Evolutionary conservation across 2,329 filamentous ascomycete species (phyloP), one percentile per base, ranked within the genome.

Genomic region (Sordariomycetes sp.): DNA sequence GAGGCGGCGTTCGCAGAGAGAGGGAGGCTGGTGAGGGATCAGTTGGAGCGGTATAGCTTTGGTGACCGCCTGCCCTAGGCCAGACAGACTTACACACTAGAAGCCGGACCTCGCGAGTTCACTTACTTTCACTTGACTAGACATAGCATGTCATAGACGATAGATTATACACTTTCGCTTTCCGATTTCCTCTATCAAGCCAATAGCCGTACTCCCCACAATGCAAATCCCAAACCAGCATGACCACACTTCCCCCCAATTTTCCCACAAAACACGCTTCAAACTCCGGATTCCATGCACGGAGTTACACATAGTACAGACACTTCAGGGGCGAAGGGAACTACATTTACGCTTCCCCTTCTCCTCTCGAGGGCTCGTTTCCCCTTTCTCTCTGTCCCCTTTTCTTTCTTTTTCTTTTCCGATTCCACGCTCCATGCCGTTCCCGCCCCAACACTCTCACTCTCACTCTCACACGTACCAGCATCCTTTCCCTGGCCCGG

Each of bases 21-120:
- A 58, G 88, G 89, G 61, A 81, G 83, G 63, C 96, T 96, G 69
- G 88, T 97, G 59, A 85, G 82, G 34, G 87, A 91, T 62, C 88
- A 96, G 73, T 77, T 97, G 59, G 80, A 87, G 70, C 79, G 86
- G 59, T 86, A 94, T 66, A 85, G 20, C 11, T 50, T 50, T 14
- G 46, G 18, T n/a, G 22, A 50, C n/a, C n/a, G 40, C 28, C 28
- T 32, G 28, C 28, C 28, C 28, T 32, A 32, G 8, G 28, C 4
- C 4, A 32, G 28, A 32, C n/a, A 32, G 28, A 4, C 28, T 32
- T n/a, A n/a, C 28, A 32, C 4, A 32, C 28, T 32, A 32, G 28
- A 32, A 32, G 4, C 28, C 4, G 28, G 28, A 32, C 28, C 8
- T n/a, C n/a, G n/a, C 28, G 28, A 32, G 28, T 32, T 32, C 28